Conservation (phyloP, 2,329 filamentous ascomycete genomes). For the Dothideomycetes sp. region DNA sequence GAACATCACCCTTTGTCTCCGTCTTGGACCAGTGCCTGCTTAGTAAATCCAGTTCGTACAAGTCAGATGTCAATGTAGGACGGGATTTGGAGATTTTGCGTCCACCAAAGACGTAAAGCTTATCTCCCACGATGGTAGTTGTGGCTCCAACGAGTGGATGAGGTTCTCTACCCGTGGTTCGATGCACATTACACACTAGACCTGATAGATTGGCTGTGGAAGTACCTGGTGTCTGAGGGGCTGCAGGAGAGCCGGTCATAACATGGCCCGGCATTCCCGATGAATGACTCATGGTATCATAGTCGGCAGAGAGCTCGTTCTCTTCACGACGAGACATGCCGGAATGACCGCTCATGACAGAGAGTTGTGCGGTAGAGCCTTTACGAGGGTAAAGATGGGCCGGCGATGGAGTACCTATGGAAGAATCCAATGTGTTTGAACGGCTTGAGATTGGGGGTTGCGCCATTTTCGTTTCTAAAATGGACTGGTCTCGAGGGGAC, state of each 20-base stretch:
- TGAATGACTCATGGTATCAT: constrained; percentile 21
- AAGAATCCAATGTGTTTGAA: constrained; percentile 40
- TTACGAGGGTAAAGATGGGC: constrained; percentile 31
- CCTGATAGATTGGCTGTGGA: constrained; percentile 53
- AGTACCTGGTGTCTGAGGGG: constrained; percentile 20
- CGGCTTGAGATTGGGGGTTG: constrained; percentile 20
- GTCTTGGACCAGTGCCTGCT: constrained; percentile 88
- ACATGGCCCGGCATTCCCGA: constrained; percentile 16
- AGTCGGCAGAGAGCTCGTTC: constrained; percentile 33
- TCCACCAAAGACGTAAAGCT: constrained; percentile 93
- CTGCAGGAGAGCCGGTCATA: constrained; percentile 3
- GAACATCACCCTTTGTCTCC: constrained; percentile 73
- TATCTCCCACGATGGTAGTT: constrained; percentile 89
- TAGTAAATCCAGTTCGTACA: constrained; percentile 90
- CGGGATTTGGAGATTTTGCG: constrained; percentile 75
- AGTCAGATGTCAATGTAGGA: constrained; percentile 75
- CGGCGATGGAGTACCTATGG: constrained; percentile 35
- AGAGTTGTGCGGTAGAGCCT: constrained; percentile 28
- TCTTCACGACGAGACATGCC: constrained; percentile 36
- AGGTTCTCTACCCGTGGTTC: constrained; percentile 86
- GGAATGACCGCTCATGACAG: constrained; percentile 37
- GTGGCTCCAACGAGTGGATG: constrained; percentile 89
- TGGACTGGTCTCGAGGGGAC: too few species aligned
- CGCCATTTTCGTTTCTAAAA: constrained; percentile 1
- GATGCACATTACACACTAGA: constrained; percentile 59